Conservation (phyloP, 495 filamentous ascomycete genomes). For the Aspergillus coremiiformis region DNA sequence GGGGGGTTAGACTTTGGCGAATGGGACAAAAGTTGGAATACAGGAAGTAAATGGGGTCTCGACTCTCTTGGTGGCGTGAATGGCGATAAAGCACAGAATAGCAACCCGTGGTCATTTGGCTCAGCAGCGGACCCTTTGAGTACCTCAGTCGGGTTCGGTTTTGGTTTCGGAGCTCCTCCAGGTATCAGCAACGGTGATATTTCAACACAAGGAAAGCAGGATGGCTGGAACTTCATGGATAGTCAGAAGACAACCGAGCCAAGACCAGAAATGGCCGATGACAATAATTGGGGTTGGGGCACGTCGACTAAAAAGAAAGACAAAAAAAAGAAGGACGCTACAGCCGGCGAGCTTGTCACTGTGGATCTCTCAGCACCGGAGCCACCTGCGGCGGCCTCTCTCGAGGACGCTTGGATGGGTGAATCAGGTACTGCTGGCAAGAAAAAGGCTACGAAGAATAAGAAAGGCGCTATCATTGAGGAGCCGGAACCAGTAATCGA, state of each 20-base stretch:
- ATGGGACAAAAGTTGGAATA: constrained; percentile 40
- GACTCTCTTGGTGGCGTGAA: constrained; percentile 30
- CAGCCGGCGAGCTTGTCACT: constrained; percentile 21
- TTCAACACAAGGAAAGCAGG: constrained; percentile 12
- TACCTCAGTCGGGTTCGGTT: constrained; percentile 36
- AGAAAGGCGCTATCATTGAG: constrained; percentile 12
- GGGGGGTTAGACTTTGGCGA: constrained; percentile 37
- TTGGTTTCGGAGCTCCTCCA: constrained; percentile 31
- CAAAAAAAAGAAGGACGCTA: constrained; percentile 40
- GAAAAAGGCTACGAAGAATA: too few relatives aligned
- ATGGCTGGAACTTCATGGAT: constrained; percentile 24
- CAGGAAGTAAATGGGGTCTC: constrained; percentile 31
- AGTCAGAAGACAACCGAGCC: constrained; percentile 21
- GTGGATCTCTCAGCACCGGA: too few relatives aligned
- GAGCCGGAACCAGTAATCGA: constrained; percentile 16
- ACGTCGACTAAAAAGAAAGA: constrained; percentile 28
- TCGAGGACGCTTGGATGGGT: too few relatives aligned
- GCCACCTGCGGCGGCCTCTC: too few relatives aligned
- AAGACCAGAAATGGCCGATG: constrained; percentile 10
- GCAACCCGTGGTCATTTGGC: constrained; percentile 35
- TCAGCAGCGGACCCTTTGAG: constrained; percentile 35
- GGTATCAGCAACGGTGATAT: constrained; percentile 16
- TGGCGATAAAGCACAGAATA: constrained; percentile 26
- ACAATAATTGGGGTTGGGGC: constrained; percentile 29
- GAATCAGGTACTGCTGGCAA: too few relatives aligned